Base-by-base conservation (phyloP, 345 rosid species). In the Salix arbutifolia region DNA sequence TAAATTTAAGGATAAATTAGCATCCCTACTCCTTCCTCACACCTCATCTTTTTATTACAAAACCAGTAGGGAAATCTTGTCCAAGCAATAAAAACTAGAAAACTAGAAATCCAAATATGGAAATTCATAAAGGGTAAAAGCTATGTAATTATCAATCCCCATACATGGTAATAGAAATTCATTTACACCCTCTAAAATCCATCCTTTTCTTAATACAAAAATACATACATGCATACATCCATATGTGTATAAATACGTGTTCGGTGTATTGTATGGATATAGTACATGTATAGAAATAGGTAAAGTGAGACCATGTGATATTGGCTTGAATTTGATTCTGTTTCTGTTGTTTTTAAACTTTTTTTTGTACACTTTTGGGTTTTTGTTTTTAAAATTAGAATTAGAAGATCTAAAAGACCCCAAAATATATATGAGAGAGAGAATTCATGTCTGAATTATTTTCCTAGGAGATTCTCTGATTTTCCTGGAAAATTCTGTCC, bases 391-490 rank as follows among this genome's bases (percentile, higher is more conserved):
- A 18, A 42, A 23, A 7, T 10, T 37, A 11, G 14, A 10, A 9
- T 23, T 38, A 31, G 33, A 30, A 21, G 61, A 69, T 76, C 61
- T 30, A 60, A 58, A 40, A 14, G 13, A 11, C 30, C 28, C 16
- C 58, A 13, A 28, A n/a, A 53, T 62, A n/a, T n/a, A n/a, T n/a
- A n/a, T 37, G 40, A 12, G 3, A 65, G n/a, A n/a, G 28, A 40
- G 68, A 74, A 74, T 76, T 76, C 62, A 61, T 68, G 78, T 35
- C 70, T 77, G 53, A 53, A 53, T 18, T 53, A 64, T 71, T 77
- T 71, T 25, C 70, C 75, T 10, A 17, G 37, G 35, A 70, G 35
- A 52, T 65, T 18, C 25, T 64, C 46, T 21, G 65, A 64, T 77
- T 70, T 70, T 33, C 66, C 66, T 62, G 66, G 66, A 25, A 62